phyloP scores from a whole-genome alignment of 2,329 filamentous ascomycete genomes.

The Cladosporium sp. region DNA sequence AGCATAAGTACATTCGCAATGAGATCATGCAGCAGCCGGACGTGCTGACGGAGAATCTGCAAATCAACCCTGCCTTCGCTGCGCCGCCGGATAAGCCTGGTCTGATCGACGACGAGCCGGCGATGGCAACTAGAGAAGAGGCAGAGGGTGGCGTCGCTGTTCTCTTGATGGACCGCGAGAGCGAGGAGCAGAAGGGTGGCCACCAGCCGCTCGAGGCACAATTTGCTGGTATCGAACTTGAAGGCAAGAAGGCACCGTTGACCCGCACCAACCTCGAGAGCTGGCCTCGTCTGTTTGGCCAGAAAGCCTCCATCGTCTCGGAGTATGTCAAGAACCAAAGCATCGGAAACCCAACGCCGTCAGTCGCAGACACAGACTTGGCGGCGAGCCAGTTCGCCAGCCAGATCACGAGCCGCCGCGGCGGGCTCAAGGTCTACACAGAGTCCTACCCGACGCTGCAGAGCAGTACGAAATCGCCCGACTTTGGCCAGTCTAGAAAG shows the following conservation, averaged over 20 bases:
- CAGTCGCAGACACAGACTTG: constrained; percentile 3
- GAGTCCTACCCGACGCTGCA: constrained; percentile 1
- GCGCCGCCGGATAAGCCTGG: background rate
- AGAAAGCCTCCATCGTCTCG: constrained; percentile 5
- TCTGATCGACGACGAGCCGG: constrained; percentile 9
- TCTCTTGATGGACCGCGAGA: constrained; percentile 17
- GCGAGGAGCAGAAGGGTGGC: constrained; percentile 16
- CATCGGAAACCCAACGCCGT: constrained; percentile 3
- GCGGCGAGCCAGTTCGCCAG: constrained; percentile 8
- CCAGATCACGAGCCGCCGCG: constrained; percentile 15
- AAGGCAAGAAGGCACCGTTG: background rate
- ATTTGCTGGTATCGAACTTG: constrained; percentile 13
- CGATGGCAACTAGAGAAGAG: constrained; percentile 23
- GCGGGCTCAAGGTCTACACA: constrained; percentile 15
- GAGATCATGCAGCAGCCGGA: constrained; percentile 29
- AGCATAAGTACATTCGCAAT: constrained; percentile 47
- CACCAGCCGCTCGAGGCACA: constrained; percentile 16
- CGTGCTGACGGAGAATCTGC: constrained; percentile 21
- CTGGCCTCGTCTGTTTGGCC: constrained; percentile 17
- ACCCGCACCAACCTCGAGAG: constrained; percentile 7
- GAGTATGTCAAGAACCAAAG: constrained; percentile 5
- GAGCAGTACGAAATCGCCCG: background rate
- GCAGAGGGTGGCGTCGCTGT: constrained; percentile 18
- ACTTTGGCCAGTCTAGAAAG: background rate
- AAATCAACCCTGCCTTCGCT: constrained; percentile 11